A percentile compares a stretch with the other conserved stretches of the same genome.
phyloP scores from a whole-genome alignment of 2,329 filamentous ascomycete genomes.

The Aspergillus latus region DNA sequence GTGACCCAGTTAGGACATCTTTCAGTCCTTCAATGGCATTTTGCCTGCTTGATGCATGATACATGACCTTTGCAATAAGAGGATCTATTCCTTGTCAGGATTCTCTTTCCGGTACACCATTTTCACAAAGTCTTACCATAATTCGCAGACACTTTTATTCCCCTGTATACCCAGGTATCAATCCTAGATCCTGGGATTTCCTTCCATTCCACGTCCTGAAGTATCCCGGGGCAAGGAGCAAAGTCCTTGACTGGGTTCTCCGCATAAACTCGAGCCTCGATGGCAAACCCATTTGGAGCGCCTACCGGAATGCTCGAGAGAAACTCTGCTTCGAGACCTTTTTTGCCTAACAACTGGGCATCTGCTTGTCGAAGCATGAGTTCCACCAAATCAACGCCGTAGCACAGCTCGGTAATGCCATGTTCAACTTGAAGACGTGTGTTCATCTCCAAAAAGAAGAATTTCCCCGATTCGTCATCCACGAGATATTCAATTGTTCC shows the following conservation, averaged over 20 bases:
- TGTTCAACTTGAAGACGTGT: constrained; percentile 60
- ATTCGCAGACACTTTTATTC: constrained; percentile 56
- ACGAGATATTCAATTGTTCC: constrained; percentile 91
- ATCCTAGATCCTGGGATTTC: constrained; percentile 52
- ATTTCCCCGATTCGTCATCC: constrained; percentile 75
- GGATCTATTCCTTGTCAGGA: constrained; percentile 41
- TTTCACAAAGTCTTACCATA: constrained; percentile 48
- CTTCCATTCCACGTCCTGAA: constrained; percentile 61
- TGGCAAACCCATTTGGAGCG: constrained; percentile 49
- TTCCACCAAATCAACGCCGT: constrained; percentile 54
- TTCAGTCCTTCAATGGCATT: constrained; percentile 49
- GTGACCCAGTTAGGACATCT: constrained; percentile 46
- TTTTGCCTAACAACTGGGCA: constrained; percentile 47
- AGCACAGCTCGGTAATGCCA: constrained; percentile 58
- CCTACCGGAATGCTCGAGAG: constrained; percentile 46
- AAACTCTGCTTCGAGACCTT: constrained; percentile 44
- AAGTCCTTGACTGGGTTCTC: constrained; percentile 61
- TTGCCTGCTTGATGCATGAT: constrained; percentile 45
- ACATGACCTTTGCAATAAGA: constrained; percentile 60
- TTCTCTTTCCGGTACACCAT: constrained; percentile 9
- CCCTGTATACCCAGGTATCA: constrained; percentile 64
- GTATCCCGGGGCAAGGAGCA: constrained; percentile 58
- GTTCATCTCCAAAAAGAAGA: constrained; percentile 67
- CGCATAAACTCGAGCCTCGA: constrained; percentile 58
- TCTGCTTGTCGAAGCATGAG: constrained; percentile 59